Base-by-base conservation (phyloP, 1,284 basidiomycete genomes). In the Exsudoporus floridanus region DNA sequence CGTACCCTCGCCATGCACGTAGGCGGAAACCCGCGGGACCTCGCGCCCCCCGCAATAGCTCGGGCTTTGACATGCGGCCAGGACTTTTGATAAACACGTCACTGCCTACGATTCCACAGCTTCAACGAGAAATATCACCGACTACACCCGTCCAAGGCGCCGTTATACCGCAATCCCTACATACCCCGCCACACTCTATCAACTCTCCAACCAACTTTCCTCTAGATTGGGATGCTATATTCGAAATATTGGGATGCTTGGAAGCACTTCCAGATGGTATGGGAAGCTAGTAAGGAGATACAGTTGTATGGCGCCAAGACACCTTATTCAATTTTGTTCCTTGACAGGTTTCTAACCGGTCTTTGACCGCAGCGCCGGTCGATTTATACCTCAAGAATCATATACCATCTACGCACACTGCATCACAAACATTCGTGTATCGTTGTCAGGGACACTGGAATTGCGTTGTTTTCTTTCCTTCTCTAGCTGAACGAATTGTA, bases 181-280 rank as follows among this genome's bases (percentile, higher is more conserved):
- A 52, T 10, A 44, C 45, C 5, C 49, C 57, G 31, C 47, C 57
- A 30, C 30, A 45, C 18, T 5, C 49, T n/a, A 12, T 52, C 42
- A 49, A 14, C 18, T 53, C 64, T 10, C 59, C 63, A 1, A 51
- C 55, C 31, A 54, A 60, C 33, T 63, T 61, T 33, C 69, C 59
- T 30, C 59, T 72, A 14, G 70, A 72, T 46, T 72, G 70, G 70
- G 71, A 72, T 43, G 52, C 36, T n/a, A 71, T 72, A 52, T 67
- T 71, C 35, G 63, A 70, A n/a, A 28, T 68, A 21, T 42, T 67
- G 34, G 65, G 48, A 25, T 62, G 53, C 37, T 58, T 55, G 19
- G 28, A 54, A 10, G 16, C 25, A 45, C n/a, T n/a, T 18, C 23
- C 16, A 16, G 49, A 53, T 25, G 27, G 12, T 19, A 9, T n/a